phyloP scores from a whole-genome alignment of 257 asterid species.

The Rehmannia glutinosa region DNA sequence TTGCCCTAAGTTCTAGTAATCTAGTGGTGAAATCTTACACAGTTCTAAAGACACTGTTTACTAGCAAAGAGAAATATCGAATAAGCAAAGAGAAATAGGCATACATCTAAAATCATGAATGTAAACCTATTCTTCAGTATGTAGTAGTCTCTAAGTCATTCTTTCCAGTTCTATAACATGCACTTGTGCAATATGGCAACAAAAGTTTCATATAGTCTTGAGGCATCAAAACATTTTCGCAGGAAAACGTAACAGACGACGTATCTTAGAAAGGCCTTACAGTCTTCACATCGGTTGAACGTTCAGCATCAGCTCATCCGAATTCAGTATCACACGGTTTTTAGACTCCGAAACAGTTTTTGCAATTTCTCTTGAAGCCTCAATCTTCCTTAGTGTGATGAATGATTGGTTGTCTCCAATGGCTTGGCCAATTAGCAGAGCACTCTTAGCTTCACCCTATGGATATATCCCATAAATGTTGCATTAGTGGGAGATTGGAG shows the following conservation, averaged over 20 bases:
- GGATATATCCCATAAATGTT: background rate
- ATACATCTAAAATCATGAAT: too few relatives aligned
- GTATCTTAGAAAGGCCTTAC: background rate
- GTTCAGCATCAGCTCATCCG: conserved; percentile 8
- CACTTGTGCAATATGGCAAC: background rate
- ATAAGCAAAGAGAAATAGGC: background rate
- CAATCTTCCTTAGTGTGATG: conserved; percentile 3
- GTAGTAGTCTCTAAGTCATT: background rate
- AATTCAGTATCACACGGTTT: background rate
- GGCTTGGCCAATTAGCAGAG: background rate
- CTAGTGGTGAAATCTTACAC: too few relatives aligned
- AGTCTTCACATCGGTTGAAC: background rate
- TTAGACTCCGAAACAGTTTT: background rate
- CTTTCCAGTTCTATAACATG: background rate
- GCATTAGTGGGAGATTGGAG: background rate
- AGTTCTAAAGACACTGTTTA: too few relatives aligned
- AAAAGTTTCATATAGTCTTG: background rate
- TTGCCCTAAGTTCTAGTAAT: too few relatives aligned
- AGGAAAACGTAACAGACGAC: background rate
- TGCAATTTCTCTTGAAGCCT: conserved; percentile 12
- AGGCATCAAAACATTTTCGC: background rate
- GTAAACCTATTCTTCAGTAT: background rate
- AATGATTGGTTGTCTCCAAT: background rate
- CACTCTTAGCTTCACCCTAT: conserved; percentile 10
- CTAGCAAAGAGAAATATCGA: background rate